Percentiles rank a stretch among this genome's conserved stretches.
phyloP scores from a whole-genome alignment of 768 basidiomycete species.

The Fomitopsis pulvina region DNA sequence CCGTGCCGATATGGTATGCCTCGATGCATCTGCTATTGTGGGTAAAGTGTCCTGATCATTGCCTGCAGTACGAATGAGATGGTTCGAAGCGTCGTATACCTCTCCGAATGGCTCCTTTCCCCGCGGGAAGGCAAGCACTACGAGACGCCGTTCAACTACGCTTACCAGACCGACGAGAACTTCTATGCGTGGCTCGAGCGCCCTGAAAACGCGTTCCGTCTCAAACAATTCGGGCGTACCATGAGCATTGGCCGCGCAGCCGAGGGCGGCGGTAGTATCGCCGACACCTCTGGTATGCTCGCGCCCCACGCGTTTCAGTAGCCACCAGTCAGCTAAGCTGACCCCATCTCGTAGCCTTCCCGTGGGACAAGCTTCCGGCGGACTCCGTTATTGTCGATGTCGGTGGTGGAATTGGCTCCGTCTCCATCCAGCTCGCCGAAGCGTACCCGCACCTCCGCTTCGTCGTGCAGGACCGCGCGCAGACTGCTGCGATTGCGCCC shows the following conservation, averaged over 20 bases:
- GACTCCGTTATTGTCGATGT: conserved; percentile 13
- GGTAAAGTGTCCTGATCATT: neutral
- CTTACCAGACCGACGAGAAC: conserved; percentile 1
- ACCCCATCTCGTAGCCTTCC: conserved; percentile 7
- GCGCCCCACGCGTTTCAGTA: too few relatives aligned
- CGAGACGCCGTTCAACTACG: conserved; percentile 3
- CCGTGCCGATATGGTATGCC: conserved; percentile 58
- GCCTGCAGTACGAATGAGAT: conserved; percentile 58
- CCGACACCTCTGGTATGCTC: neutral
- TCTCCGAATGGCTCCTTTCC: conserved; percentile 43
- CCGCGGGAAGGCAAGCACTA: neutral
- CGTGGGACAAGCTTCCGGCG: conserved; percentile 11
- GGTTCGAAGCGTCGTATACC: conserved; percentile 64
- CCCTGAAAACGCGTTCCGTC: conserved; percentile 32
- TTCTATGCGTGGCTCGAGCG: conserved; percentile 61
- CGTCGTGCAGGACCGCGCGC: conserved; percentile 12
- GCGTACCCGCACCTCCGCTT: conserved; percentile 12
- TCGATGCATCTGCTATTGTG: neutral
- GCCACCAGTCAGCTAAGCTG: too few relatives aligned
- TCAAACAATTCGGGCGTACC: conserved; percentile 60
- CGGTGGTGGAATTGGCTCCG: conserved; percentile 15
- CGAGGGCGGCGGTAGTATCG: conserved; percentile 31
- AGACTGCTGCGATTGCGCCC: conserved; percentile 30
- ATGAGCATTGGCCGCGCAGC: conserved; percentile 62
- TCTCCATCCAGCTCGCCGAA: conserved; percentile 12